phyloP scores from a whole-genome alignment of 805 yeast genomes.

The Middelhovenomyces tepae region DNA sequence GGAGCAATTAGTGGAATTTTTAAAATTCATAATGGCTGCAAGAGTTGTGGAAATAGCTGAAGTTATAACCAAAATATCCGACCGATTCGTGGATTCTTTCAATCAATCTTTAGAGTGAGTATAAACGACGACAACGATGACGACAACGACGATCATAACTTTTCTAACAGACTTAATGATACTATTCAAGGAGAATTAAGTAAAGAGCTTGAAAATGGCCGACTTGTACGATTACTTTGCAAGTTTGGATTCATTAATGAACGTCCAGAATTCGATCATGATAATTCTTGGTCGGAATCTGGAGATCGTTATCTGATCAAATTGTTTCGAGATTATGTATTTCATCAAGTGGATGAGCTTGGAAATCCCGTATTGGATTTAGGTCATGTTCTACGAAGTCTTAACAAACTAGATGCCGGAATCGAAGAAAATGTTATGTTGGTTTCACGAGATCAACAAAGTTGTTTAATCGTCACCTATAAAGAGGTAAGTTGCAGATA shows the following conservation, averaged over 20 bases:
- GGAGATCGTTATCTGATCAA: constrained; percentile 67
- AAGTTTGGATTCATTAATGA: constrained; percentile 74
- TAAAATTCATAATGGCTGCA: too few species aligned
- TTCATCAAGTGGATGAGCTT: constrained; percentile 69
- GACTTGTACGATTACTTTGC: constrained; percentile 72
- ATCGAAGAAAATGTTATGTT: constrained; percentile 73
- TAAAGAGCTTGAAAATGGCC: constrained; percentile 77
- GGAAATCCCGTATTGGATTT: constrained; percentile 77
- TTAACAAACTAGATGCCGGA: constrained; percentile 91
- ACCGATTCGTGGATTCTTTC: constrained; percentile 16
- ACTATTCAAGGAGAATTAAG: too few species aligned
- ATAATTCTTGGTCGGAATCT: constrained; percentile 57
- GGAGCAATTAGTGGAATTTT: too few species aligned
- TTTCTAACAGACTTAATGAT: too few species aligned
- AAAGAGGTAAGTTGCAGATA: constrained; percentile 76
- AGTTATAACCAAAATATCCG: constrained; percentile 13
- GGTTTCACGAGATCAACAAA: constrained; percentile 76
- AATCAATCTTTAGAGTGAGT: too few species aligned
- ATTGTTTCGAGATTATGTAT: constrained; percentile 74
- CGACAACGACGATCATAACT: constrained; percentile 16
- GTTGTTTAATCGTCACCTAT: constrained; percentile 75
- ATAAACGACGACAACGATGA: too few species aligned
- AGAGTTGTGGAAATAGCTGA: too few species aligned
- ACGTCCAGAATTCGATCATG: constrained; percentile 55
- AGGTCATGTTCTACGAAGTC: constrained; percentile 64